Evolutionary conservation across 176 grass and related monocot species (phyloP).

Genomic region (Paspalum notatum): DNA sequence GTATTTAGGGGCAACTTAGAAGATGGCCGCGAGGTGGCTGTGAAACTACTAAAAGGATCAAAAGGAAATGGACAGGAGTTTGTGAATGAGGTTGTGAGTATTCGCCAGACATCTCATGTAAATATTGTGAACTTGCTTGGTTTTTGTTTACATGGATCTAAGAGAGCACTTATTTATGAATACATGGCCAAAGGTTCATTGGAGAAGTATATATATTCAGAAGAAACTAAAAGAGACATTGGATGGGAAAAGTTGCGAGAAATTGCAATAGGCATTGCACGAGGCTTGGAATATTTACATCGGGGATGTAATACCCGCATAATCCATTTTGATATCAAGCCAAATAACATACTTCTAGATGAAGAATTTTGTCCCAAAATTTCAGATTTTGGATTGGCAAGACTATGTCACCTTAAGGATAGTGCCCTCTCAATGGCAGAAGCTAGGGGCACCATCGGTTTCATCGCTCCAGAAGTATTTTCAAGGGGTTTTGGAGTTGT

Average conservation of each 20-base stretch:
- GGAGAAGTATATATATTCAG: slow-evolving; percentile 62
- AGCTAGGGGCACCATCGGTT: slow-evolving; percentile 64
- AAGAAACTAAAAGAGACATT: slow-evolving; percentile 26
- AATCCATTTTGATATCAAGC: slow-evolving; percentile 85
- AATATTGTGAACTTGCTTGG: slow-evolving; percentile 57
- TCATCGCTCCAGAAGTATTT: slow-evolving; percentile 73
- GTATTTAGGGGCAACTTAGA: slow-evolving; percentile 48
- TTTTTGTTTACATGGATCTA: slow-evolving; percentile 52
- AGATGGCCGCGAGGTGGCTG: slow-evolving; percentile 47
- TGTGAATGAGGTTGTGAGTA: slow-evolving; percentile 48
- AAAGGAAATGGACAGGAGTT: slow-evolving; percentile 49
- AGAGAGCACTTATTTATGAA: slow-evolving; percentile 64
- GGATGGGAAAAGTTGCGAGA: slow-evolving; percentile 51
- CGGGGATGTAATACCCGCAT: slow-evolving; percentile 50
- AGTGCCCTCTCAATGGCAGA: slow-evolving; percentile 53
- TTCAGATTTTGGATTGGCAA: slow-evolving; percentile 67
- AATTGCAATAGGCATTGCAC: slow-evolving; percentile 61
- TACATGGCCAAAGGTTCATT: slow-evolving; percentile 68
- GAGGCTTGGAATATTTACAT: slow-evolving; percentile 68
- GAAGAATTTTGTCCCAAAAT: slow-evolving; percentile 61
- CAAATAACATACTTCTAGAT: slow-evolving; percentile 64
- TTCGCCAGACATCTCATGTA: slow-evolving; percentile 59
- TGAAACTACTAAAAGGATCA: slow-evolving; percentile 51
- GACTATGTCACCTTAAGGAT: slow-evolving; percentile 49
- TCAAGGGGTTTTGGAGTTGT: slow-evolving; percentile 53